Conservation (phyloP, 1,284 basidiomycete genomes). For the Thelephora terrestris region DNA sequence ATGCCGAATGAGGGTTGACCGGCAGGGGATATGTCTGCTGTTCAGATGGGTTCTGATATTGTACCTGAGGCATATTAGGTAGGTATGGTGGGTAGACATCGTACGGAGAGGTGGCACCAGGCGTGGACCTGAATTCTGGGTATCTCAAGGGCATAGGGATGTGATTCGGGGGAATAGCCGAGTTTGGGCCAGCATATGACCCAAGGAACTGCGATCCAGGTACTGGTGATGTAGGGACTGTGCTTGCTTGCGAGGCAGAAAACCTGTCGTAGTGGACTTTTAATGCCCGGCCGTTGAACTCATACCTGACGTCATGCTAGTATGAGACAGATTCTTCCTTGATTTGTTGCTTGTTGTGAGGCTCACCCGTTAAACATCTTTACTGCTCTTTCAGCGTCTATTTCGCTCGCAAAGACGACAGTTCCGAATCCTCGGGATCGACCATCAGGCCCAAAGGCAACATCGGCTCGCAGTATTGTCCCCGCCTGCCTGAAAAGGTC, state of each 20-base stretch:
- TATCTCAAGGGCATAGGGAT: constrained; percentile 24
- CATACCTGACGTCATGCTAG: constrained; percentile 43
- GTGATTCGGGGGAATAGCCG: constrained; percentile 15
- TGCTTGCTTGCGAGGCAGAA: constrained; percentile 23
- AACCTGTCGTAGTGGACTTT: constrained; percentile 86
- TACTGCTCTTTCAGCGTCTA: constrained; percentile 82
- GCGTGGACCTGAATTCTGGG: constrained; percentile 23
- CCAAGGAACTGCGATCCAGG: constrained; percentile 1
- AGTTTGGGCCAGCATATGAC: neutral
- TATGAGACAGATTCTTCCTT: neutral
- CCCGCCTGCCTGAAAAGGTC: constrained; percentile 86
- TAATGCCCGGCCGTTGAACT: constrained; percentile 75
- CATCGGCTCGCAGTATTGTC: constrained; percentile 81
- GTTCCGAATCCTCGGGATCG: constrained; percentile 84
- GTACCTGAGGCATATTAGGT: neutral
- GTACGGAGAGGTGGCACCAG: constrained; percentile 31
- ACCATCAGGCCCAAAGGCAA: constrained; percentile 74
- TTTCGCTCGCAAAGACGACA: constrained; percentile 74
- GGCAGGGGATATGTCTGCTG: neutral
- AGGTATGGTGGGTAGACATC: constrained; percentile 22
- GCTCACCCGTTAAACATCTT: constrained; percentile 79
- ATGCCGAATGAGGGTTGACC: too few species aligned
- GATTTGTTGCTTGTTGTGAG: neutral
- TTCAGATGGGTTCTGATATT: neutral
- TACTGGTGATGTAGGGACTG: constrained; percentile 3